A percentile compares a stretch with the other conserved stretches of the same genome.
Evolutionary conservation across 768 basidiomycete genomes (phyloP).

Genomic region (Coprinellus micaceus): DNA sequence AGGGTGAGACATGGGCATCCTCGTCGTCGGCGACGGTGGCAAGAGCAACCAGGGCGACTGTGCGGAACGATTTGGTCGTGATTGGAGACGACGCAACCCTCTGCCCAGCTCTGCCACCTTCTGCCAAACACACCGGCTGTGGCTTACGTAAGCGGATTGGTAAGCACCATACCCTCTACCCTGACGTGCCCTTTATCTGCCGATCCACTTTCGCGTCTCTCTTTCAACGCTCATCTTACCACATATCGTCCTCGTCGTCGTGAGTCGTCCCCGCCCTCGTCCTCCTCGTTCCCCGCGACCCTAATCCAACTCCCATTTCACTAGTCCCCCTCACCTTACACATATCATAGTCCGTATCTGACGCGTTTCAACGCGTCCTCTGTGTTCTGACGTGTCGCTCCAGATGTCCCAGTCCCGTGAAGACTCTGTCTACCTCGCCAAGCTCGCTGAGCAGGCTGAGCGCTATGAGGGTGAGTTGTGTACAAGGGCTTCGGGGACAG

Average conservation of each 20-base stretch:
- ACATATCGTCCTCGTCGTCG: slow-evolving; percentile 39
- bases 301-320: neutral
- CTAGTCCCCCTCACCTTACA: slow-evolving; percentile 23
- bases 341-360: slow-evolving; percentile 41
- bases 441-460: slow-evolving; percentile 99
- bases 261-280: slow-evolving; percentile 38
- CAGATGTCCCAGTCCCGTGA: slow-evolving; percentile 87
- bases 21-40: too few species aligned
- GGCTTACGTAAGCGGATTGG: too few species aligned
- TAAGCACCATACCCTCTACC: slow-evolving; percentile 73
- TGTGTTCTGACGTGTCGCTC: slow-evolving; percentile 16
- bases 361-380: slow-evolving; percentile 41
- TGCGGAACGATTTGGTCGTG: too few species aligned
- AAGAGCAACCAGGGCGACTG: slow-evolving; percentile 3
- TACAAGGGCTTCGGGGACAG: neutral
- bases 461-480: slow-evolving; percentile 83
- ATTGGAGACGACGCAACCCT: slow-evolving; percentile 35
- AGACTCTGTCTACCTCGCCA: slow-evolving; percentile 99
- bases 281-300: slow-evolving; percentile 18
- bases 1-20: too few species aligned
- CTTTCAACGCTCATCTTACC: slow-evolving; percentile 41
- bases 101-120: slow-evolving; percentile 39
- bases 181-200: slow-evolving; percentile 67
- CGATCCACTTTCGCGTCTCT: slow-evolving; percentile 48
- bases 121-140: slow-evolving; percentile 23